These are phyloP conservation scores for Debaryomycetaceae sp. DNA, from an alignment of 1,139 yeast genomes.

Conservation along the genomic window DNA sequence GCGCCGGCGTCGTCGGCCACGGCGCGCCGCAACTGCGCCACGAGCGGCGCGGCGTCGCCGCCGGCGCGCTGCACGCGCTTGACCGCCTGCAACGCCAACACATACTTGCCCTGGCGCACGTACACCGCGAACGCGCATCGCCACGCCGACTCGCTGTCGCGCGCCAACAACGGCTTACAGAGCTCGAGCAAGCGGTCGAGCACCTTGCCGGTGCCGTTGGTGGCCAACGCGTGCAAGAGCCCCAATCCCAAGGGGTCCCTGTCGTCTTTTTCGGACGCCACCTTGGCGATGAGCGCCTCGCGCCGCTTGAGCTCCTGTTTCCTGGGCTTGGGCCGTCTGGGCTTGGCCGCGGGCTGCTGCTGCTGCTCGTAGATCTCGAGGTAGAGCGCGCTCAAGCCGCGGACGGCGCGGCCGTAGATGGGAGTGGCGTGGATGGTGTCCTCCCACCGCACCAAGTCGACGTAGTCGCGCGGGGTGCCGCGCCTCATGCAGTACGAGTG, in stretches of 20 bases:
- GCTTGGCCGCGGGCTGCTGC: slow-evolving; percentile 4
- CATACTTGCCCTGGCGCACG: slow-evolving; percentile 38
- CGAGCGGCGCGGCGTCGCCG: too few relatives aligned
- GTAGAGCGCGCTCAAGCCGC: slow-evolving; percentile 61
- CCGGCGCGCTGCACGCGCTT: slow-evolving; percentile 32
- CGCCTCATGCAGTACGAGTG: slow-evolving; percentile 88
- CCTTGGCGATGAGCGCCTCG: slow-evolving; percentile 35
- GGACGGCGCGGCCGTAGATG: slow-evolving; percentile 62
- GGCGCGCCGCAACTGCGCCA: slow-evolving; percentile 21
- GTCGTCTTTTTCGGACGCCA: slow-evolving; percentile 43
- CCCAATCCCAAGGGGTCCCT: slow-evolving; percentile 47
- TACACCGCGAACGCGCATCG: slow-evolving; percentile 36
- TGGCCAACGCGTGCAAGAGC: slow-evolving; percentile 24
- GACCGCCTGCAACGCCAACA: slow-evolving; percentile 43
- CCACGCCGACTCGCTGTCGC: slow-evolving; percentile 31
- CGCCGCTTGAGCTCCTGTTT: slow-evolving; percentile 29
- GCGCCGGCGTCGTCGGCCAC: slow-evolving; percentile 24
- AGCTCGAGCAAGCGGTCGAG: slow-evolving; percentile 27
- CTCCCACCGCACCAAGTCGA: slow-evolving; percentile 77
- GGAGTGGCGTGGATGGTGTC: slow-evolving; percentile 68
- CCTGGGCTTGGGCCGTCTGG: slow-evolving; percentile 31
- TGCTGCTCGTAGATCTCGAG: slow-evolving; percentile 38
- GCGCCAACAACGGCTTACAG: slow-evolving; percentile 33
- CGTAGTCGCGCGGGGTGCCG: slow-evolving; percentile 84
- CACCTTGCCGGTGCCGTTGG: slow-evolving; percentile 21